Evolutionary conservation across 129 eudicot genomes (phyloP).

Genomic region (Artemisia argyi): DNA sequence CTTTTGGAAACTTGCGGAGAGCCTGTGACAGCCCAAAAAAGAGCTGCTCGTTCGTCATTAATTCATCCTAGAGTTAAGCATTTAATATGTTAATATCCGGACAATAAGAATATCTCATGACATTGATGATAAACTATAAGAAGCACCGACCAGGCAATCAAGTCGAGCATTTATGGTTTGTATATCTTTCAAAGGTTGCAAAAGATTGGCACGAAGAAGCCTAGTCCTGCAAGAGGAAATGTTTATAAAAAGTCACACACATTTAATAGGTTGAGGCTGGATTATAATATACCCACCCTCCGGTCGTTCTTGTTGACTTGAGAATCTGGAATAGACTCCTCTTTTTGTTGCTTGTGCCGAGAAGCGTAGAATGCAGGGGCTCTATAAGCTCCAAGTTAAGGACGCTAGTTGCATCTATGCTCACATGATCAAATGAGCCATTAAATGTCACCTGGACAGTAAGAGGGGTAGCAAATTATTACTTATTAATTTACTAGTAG

Average conservation of each 20-base stretch:
- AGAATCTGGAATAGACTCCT: constrained; percentile 92
- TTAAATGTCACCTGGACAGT: constrained; percentile 86
- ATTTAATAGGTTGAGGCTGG: neutral
- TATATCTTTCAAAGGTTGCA: constrained; percentile 91
- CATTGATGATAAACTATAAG: constrained; percentile 11
- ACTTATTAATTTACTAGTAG: too few relatives aligned
- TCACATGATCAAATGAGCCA: constrained; percentile 98
- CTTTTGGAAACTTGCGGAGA: constrained; percentile 96
- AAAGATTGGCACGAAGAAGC: constrained; percentile 95
- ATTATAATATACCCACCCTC: constrained; percentile 65
- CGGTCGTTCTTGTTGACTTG: constrained; percentile 83
- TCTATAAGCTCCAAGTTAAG: constrained; percentile 95
- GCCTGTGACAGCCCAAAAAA: constrained; percentile 96
- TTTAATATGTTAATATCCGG: neutral
- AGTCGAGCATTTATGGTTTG: constrained; percentile 95
- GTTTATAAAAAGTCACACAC: neutral
- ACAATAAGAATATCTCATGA: constrained; percentile 11
- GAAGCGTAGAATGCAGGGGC: constrained; percentile 71
- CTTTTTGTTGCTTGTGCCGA: constrained; percentile 89
- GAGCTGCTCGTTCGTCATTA: constrained; percentile 96
- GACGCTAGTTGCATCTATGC: constrained; percentile 96
- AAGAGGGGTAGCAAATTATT: neutral
- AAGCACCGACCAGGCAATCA: constrained; percentile 83
- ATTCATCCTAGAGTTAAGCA: constrained; percentile 69
- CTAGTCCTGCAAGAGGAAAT: constrained; percentile 65